These are phyloP conservation scores for Gaillardinia entomophila DNA, from an alignment of 805 yeast species.

Conservation along the genomic window DNA sequence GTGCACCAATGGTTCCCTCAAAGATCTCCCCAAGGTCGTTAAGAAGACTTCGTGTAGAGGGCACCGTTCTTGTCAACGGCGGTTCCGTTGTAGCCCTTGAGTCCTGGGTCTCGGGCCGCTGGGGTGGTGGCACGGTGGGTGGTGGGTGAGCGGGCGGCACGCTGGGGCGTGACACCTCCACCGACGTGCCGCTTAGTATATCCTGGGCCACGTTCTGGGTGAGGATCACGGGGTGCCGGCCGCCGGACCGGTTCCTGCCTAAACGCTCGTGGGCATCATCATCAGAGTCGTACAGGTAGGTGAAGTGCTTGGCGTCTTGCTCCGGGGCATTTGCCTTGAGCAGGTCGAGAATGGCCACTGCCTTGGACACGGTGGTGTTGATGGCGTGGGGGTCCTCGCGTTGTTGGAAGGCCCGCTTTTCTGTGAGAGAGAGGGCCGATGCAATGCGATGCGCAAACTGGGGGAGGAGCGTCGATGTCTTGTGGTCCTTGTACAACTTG, in stretches of 20 bases:
- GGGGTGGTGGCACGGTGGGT: conserved; percentile 1
- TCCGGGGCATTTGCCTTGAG: conserved; percentile 17
- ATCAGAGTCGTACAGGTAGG: conserved; percentile 19
- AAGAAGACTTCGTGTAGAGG: conserved; percentile 9
- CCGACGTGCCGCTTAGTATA: conserved; percentile 21
- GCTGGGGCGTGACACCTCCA: conserved; percentile 15
- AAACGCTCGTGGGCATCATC: conserved; percentile 17
- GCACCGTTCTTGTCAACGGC: not conserved
- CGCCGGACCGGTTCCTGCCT: conserved; percentile 25
- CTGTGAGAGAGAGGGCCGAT: conserved; percentile 29
- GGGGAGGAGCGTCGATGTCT: conserved; percentile 23
- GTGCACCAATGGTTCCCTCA: conserved; percentile 6
- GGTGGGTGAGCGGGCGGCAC: conserved; percentile 4
- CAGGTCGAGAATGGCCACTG: conserved; percentile 19
- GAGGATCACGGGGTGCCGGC: conserved; percentile 28
- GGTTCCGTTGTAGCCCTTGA: conserved; percentile 1
- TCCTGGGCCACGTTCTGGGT: conserved; percentile 34
- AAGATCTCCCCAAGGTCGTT: conserved; percentile 18
- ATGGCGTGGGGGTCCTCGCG: conserved; percentile 19
- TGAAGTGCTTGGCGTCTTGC: conserved; percentile 20
- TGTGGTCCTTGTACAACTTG: no score
- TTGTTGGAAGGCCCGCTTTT: conserved; percentile 34
- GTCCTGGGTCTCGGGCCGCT: not conserved
- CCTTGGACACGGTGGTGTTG: conserved; percentile 15
- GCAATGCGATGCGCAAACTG: conserved; percentile 32